Base-by-base conservation (phyloP, 257 asterid species). In the Nicotiana tomentosiformis region DNA sequence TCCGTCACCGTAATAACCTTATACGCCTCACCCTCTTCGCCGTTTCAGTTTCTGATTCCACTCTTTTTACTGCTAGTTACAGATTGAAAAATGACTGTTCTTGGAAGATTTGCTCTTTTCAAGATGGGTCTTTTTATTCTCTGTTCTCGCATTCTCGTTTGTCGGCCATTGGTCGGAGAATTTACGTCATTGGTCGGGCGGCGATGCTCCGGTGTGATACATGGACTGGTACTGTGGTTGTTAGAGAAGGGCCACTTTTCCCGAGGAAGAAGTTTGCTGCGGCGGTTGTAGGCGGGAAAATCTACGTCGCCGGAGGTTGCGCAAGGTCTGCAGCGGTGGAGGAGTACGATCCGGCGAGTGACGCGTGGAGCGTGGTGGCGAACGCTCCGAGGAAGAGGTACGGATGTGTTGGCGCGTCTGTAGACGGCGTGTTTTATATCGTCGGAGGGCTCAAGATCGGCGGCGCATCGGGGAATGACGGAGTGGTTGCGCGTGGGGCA, bases 191-290 rank as follows among this genome's bases (percentile, higher is more conserved):
- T 58, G 95, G 94, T 30, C 86, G 95, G 81, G 70, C 90, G 37
- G 87, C 89, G 84, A 92, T 90, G 97, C 93, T 95, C 70, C 89
- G 93, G 17, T 93, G 89, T 35, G 98, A 95, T 87, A 89, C 97
- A 29, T 95, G 99, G 99, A 91, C 99, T 0, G 99, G 97, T 20
- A 88, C 90, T 6, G 84, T 92, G 3, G 93, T 86, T 16, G 90
- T 93, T 2, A 90, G 89, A 86, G 89, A 91, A 0, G 93, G 88
- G 14, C 92, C 89, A 90, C 30, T 82, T 10, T 82, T 91, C 15
- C 87, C 85, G 51, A 89, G 99, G 90, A 95, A 95, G 81, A 95
- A 93, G 58, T 95, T 93, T 72, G 98, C 98, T 33, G 93, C 89
- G n/a, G 97, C 97, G 1, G 91, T 86, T 0, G 87, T 95, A 3